These are phyloP conservation scores for Cryptococcus sp. DNA, from an alignment of 1,284 basidiomycete species.

Conservation along the genomic window DNA sequence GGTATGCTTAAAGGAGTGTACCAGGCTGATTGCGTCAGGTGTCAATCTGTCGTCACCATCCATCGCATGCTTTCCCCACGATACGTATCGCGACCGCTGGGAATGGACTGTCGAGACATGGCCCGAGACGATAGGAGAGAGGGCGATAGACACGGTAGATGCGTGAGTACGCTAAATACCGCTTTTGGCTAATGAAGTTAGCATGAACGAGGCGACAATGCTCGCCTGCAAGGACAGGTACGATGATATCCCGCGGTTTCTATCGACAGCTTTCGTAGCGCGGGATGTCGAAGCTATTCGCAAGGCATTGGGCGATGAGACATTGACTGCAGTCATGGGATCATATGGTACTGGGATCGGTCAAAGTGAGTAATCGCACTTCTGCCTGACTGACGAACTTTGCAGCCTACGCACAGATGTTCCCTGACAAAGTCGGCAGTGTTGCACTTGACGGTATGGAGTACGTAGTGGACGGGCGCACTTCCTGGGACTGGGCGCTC, in stretches of 20 bases:
- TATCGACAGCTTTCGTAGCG: constrained; percentile 11
- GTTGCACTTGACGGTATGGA: constrained; percentile 13
- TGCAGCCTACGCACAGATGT: constrained; percentile 15
- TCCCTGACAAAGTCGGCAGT: constrained; percentile 11
- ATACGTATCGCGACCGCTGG: constrained; percentile 14
- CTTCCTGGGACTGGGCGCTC: neutral
- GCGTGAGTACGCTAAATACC: constrained; percentile 6
- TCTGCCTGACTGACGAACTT: neutral
- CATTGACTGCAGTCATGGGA: constrained; percentile 6
- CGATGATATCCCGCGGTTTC: constrained; percentile 9
- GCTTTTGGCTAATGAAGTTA: too few species aligned
- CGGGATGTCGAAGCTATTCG: constrained; percentile 14
- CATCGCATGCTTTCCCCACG: constrained; percentile 10
- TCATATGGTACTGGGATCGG: constrained; percentile 10
- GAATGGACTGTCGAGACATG: neutral
- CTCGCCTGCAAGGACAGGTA: constrained; percentile 5
- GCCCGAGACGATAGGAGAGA: constrained; percentile 5
- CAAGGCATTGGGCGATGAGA: constrained; percentile 10
- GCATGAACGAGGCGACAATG: constrained; percentile 10
- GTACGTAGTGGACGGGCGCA: constrained; percentile 6
- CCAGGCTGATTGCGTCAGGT: neutral
- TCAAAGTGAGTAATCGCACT: constrained; percentile 6
- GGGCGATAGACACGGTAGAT: constrained; percentile 1
- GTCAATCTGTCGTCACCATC: constrained; percentile 7
- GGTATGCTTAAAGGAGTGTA: neutral